phyloP scores from a whole-genome alignment of 2,329 filamentous ascomycete genomes.

The Magnaporthales sp. region DNA sequence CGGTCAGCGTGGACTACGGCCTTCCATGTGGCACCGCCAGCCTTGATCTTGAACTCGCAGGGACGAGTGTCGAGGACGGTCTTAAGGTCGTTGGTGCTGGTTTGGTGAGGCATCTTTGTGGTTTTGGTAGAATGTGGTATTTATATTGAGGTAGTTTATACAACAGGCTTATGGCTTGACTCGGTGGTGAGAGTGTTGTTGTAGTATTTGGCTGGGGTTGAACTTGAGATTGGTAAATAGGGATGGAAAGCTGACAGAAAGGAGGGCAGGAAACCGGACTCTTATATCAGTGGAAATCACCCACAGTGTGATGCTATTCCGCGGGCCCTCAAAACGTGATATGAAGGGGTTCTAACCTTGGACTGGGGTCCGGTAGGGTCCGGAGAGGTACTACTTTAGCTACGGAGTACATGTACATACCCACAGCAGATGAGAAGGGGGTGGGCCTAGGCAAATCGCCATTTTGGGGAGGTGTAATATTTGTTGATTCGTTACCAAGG shows the following conservation, averaged over 20 bases:
- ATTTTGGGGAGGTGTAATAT: background rate
- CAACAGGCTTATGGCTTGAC: background rate
- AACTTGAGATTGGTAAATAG: background rate
- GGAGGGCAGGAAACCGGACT: background rate
- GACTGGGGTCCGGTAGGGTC: background rate
- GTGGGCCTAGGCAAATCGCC: background rate
- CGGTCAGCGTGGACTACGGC: constrained; percentile 34
- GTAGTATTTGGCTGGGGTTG: background rate
- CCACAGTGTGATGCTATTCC: background rate
- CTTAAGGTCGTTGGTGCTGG: constrained; percentile 10
- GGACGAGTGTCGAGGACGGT: constrained; percentile 27
- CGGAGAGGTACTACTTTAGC: background rate
- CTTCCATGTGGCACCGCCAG: constrained; percentile 25
- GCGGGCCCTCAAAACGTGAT: background rate
- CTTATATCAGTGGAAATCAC: background rate
- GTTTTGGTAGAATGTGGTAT: background rate
- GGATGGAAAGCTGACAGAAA: background rate
- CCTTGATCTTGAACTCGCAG: constrained; percentile 37
- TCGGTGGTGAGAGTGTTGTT: background rate
- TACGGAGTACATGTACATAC: too few relatives aligned
- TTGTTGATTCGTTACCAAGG: background rate
- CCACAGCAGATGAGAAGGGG: background rate
- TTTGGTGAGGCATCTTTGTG: constrained; percentile 4
- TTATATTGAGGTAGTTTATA: background rate
- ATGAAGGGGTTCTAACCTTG: background rate